A percentile compares a stretch with the other conserved stretches of the same genome.
Conservation (phyloP, 345 rosid species). For the Aethionema arabicum region DNA sequence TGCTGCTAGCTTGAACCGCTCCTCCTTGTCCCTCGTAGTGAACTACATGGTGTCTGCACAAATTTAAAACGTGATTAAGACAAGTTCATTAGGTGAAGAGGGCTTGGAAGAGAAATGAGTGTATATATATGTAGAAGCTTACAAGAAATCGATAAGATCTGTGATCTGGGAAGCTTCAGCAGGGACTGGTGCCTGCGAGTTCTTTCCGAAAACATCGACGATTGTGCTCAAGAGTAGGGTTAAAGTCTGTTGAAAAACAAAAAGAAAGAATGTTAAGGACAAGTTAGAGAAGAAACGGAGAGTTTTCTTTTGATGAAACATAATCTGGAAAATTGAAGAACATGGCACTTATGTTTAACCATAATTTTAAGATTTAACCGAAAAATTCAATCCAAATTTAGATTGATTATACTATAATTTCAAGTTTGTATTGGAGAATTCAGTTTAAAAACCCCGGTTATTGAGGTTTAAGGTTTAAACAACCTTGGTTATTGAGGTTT, state of each 20-base stretch:
- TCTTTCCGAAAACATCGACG: conserved; percentile 87
- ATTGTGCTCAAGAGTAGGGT: conserved; percentile 57
- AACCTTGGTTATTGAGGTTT: too few relatives aligned
- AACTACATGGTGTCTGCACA: conserved; percentile 75
- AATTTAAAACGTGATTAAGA: neutral
- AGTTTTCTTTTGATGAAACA: conserved; percentile 8
- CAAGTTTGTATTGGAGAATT: too few relatives aligned
- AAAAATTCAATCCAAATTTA: too few relatives aligned
- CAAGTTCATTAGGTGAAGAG: too few relatives aligned
- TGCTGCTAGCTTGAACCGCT: conserved; percentile 88
- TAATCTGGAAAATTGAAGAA: conserved; percentile 13
- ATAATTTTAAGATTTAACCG: too few relatives aligned
- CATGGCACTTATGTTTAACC: neutral
- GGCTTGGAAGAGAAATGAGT: too few relatives aligned
- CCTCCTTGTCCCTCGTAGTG: conserved; percentile 97
- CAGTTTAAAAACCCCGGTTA: too few relatives aligned
- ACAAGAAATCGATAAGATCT: conserved; percentile 91
- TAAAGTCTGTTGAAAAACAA: conserved; percentile 53
- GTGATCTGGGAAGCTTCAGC: conserved; percentile 79
- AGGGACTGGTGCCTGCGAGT: conserved; percentile 49
- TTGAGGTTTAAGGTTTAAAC: too few relatives aligned
- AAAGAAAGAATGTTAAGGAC: conserved; percentile 1
- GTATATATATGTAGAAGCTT: conserved; percentile 40
- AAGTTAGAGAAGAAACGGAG: conserved; percentile 6
- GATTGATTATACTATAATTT: too few relatives aligned